Evolutionary conservation across 1,284 basidiomycete genomes (phyloP), one percentile per base, ranked within the genome.

Genomic region (Ustilago trichophora): DNA sequence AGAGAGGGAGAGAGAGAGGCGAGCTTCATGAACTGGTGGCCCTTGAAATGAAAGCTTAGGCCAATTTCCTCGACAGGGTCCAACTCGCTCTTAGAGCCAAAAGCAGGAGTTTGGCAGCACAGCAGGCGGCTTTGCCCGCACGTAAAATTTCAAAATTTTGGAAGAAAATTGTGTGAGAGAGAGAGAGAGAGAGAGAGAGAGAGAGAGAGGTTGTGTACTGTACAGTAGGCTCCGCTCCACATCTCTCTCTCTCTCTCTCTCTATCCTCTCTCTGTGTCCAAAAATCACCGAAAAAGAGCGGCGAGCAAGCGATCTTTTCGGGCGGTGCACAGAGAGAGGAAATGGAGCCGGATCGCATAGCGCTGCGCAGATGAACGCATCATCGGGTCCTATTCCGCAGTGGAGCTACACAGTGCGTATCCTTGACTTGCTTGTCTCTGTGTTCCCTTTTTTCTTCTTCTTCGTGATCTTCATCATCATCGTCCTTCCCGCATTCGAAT

Each of bases 121-220:
- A n/a, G n/a, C n/a, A n/a, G n/a, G n/a, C n/a, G n/a, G n/a, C n/a
- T n/a, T n/a, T n/a, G n/a, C n/a, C n/a, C 27, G 8, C 36, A 15
- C 27, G 27, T 32, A 27, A 41, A 43, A 46, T 63, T 56, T 63
- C 43, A 52, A 47, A 63, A 34, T 48, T 56, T 56, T 44, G 29
- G 53, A 63, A 56, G 60, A 52, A 63, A 56, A 47, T 42, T 27
- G 12, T 24, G 10, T n/a, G n/a, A n/a, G n/a, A n/a, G n/a, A n/a
- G n/a, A n/a, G n/a, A n/a, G n/a, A n/a, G n/a, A n/a, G n/a, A n/a
- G n/a, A n/a, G n/a, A n/a, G n/a, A n/a, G n/a, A n/a, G n/a, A n/a
- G n/a, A n/a, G n/a, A n/a, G n/a, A n/a, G n/a, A n/a, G n/a, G n/a
- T 29, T 29, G 8, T 29, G 7, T 29, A 29, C 27, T 13, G 27